Evolutionary conservation across 768 basidiomycete species (phyloP).

Genomic region (Ramaria sp.): DNA sequence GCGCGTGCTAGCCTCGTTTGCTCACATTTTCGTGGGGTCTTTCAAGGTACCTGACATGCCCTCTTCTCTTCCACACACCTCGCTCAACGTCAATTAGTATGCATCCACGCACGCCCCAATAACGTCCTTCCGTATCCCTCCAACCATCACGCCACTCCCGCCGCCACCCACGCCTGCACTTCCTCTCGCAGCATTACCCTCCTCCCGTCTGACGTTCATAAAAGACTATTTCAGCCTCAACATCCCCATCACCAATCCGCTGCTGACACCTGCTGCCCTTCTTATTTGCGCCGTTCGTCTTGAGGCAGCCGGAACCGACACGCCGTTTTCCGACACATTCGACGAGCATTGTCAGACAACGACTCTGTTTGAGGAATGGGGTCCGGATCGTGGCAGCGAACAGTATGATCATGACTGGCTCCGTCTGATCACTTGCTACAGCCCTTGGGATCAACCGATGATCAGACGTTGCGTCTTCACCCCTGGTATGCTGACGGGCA

Average conservation of each 20-base stretch:
- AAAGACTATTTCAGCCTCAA: slow-evolving; percentile 21
- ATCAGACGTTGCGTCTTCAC: no score
- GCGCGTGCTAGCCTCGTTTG: slow-evolving; percentile 13
- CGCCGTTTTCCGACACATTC: no score
- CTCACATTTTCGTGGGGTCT: slow-evolving; percentile 9
- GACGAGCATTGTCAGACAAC: no score
- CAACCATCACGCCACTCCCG: slow-evolving; percentile 33
- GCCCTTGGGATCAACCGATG: no score
- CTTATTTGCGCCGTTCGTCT: slow-evolving; percentile 18
- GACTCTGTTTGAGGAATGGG: no score
- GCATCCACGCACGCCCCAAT: not conserved
- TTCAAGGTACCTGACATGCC: slow-evolving; percentile 16
- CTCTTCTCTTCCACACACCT: slow-evolving; percentile 10
- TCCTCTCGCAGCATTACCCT: slow-evolving; percentile 37
- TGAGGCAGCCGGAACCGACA: slow-evolving; percentile 18
- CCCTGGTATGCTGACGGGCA: no score
- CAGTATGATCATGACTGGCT: no score
- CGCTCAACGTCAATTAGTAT: not conserved
- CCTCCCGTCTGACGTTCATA: slow-evolving; percentile 10
- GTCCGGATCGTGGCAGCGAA: no score
- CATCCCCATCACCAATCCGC: slow-evolving; percentile 25
- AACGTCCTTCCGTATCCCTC: slow-evolving; percentile 19
- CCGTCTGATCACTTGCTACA: no score
- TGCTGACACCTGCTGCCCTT: slow-evolving; percentile 27
- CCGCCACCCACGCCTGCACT: slow-evolving; percentile 47